Evolutionary conservation across 2,329 filamentous ascomycete genomes (phyloP).

Genomic region (Aureobasidium sp.): DNA sequence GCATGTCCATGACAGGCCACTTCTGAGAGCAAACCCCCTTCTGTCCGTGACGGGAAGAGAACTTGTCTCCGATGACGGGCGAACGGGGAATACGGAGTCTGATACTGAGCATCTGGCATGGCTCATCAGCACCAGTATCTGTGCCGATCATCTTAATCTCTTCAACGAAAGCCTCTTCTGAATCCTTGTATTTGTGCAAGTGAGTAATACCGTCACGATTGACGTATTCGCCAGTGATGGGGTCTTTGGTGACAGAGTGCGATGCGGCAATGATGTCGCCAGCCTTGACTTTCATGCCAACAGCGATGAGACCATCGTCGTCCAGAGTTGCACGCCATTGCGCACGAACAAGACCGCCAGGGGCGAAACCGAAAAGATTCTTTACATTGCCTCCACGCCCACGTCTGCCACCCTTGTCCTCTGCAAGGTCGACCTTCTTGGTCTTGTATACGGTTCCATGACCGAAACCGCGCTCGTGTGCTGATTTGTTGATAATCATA

Average conservation of each 20-base stretch:
- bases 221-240: constrained; percentile 63
- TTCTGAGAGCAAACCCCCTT: constrained; percentile 96
- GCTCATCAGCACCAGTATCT: constrained; percentile 76
- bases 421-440: constrained; percentile 80
- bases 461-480: constrained; percentile 91
- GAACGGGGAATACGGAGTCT: constrained; percentile 87
- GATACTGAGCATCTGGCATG: constrained; percentile 80
- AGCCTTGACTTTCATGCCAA: constrained; percentile 70
- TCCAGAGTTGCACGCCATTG: constrained; percentile 68
- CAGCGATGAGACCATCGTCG: constrained; percentile 75
- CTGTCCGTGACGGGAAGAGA: constrained; percentile 95
- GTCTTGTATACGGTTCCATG: constrained; percentile 98
- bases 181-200: constrained; percentile 90
- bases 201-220: constrained; percentile 83
- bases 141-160: constrained; percentile 86
- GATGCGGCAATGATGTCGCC: constrained; percentile 84
- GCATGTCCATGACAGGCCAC: constrained; percentile 91
- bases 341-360: constrained; percentile 63
- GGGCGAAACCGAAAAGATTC: constrained; percentile 88
- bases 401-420: constrained; percentile 56
- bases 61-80: constrained; percentile 95
- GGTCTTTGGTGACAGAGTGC: constrained; percentile 76
- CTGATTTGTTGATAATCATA: constrained; percentile 98
- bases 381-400: constrained; percentile 53
- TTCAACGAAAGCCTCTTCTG: constrained; percentile 81